Evolutionary conservation across 208 protist genomes (phyloP), one percentile per base, ranked within the genome.

Genomic region (Acanthamoeba culbertsoni): DNA sequence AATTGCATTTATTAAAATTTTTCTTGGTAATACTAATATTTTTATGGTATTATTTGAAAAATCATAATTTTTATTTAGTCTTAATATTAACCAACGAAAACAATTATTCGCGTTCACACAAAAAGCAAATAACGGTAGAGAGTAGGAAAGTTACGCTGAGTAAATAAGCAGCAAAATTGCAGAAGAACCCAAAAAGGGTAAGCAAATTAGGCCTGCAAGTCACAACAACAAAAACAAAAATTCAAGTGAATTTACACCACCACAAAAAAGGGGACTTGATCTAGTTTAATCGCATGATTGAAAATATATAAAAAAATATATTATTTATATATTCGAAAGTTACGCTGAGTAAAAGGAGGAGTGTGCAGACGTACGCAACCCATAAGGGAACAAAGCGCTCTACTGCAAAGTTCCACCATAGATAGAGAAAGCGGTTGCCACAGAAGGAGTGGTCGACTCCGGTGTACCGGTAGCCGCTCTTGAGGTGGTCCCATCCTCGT

Each of bases 401-500:
- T 20, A 79, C 68, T 12, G 48, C 68, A 20, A 79, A n/a, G 42
- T 79, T 79, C 68, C 68, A 79, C 68, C 68, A 79, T 20, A 79
- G 68, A 40, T 79, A 79, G 68, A 79, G 68, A 40, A 79, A 79
- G 40, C 37, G 68, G 42, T 79, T 79, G 68, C 68, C 68, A 46
- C 68, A 79, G 68, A 79, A 79, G 33, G 37, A 48, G 68, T 79
- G 68, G 42, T 79, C 68, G 26, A 79, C 68, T 20, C 68, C 68
- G 10, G 68, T 79, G 42, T 79, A 79, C 37, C 68, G 68, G 35
- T 79, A 79, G 42, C 68, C 68, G 40, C 37, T 79, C 8, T 40
- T 33, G 26, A 79, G 37, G 42, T 79, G 68, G 28, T 79, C 68
- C 68, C 68, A 79, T 12, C 68, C 68, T 16, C 68, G 68, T 8